Evolutionary conservation across 192 early-diverging fungal species (phyloP).

Genomic region (Obelidium mucronatum): DNA sequence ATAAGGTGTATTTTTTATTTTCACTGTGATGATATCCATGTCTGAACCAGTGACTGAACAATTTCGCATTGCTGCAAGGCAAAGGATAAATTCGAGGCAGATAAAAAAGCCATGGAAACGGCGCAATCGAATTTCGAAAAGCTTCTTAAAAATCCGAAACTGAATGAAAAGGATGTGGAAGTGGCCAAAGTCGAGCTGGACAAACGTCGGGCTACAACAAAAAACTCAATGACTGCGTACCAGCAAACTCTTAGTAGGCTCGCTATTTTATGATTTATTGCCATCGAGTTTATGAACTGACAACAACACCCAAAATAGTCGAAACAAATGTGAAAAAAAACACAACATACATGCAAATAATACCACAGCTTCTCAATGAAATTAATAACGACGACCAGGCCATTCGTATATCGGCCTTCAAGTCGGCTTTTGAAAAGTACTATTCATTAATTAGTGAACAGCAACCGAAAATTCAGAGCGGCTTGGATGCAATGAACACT

Average conservation of each 20-base stretch:
- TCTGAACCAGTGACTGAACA: background rate
- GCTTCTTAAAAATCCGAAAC: constrained; percentile 39
- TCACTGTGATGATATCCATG: background rate
- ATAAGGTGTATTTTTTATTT: no score
- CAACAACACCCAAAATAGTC: background rate
- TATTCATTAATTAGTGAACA: background rate
- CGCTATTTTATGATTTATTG: background rate
- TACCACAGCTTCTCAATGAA: constrained; percentile 2
- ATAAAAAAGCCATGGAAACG: constrained; percentile 43
- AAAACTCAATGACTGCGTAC: background rate
- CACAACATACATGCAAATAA: background rate
- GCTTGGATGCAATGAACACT: constrained; percentile 21
- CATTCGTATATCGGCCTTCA: constrained; percentile 6
- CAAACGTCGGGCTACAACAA: background rate
- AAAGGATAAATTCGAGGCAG: constrained; percentile 43
- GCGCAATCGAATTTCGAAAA: constrained; percentile 38
- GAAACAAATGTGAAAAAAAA: constrained; percentile 1
- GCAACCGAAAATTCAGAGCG: background rate
- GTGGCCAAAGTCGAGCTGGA: background rate
- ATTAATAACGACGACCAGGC: background rate
- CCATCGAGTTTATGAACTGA: background rate
- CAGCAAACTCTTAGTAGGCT: constrained; percentile 1
- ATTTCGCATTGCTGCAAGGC: background rate
- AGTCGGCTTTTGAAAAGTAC: constrained; percentile 1
- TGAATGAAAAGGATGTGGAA: constrained; percentile 41